These are phyloP conservation scores for Calocera viscosa DNA, from an alignment of 768 basidiomycete genomes.

Conservation along the genomic window DNA sequence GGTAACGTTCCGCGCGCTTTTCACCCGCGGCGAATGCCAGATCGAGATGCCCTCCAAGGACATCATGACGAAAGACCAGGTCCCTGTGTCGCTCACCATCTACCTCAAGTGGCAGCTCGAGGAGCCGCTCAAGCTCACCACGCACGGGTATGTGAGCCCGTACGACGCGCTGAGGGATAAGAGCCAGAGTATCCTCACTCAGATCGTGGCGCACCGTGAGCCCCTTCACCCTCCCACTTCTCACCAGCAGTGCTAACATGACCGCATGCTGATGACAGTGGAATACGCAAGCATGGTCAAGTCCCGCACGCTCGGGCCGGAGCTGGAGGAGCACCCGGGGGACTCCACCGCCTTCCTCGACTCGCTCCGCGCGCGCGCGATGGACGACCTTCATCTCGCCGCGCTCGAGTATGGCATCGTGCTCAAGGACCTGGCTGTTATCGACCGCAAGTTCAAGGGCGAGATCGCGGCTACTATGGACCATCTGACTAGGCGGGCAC, in stretches of 20 bases:
- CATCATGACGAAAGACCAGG: constrained; percentile 68
- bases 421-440: constrained; percentile 77
- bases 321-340: constrained; percentile 54
- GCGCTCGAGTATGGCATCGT: constrained; percentile 75
- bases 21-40: constrained; percentile 72
- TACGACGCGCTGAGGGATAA: constrained; percentile 70
- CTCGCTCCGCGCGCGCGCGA: constrained; percentile 65
- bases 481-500: constrained; percentile 66
- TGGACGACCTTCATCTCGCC: constrained; percentile 75
- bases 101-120: constrained; percentile 66
- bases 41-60: constrained; percentile 39
- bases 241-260: background rate
- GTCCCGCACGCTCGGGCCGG: constrained; percentile 65
- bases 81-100: constrained; percentile 70
- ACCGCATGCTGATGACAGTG: constrained; percentile 25
- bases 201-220: constrained; percentile 60
- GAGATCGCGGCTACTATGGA: constrained; percentile 79
- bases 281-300: constrained; percentile 58
- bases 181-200: constrained; percentile 75
- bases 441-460: constrained; percentile 79
- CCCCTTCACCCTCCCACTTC: background rate
- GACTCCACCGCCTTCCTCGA: constrained; percentile 74
- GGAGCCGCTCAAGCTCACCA: constrained; percentile 52
- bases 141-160: constrained; percentile 73
- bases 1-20: constrained; percentile 62